Evolutionary conservation across 1,139 yeast species (phyloP).

Genomic region (Saccharomyces hybrid): DNA sequence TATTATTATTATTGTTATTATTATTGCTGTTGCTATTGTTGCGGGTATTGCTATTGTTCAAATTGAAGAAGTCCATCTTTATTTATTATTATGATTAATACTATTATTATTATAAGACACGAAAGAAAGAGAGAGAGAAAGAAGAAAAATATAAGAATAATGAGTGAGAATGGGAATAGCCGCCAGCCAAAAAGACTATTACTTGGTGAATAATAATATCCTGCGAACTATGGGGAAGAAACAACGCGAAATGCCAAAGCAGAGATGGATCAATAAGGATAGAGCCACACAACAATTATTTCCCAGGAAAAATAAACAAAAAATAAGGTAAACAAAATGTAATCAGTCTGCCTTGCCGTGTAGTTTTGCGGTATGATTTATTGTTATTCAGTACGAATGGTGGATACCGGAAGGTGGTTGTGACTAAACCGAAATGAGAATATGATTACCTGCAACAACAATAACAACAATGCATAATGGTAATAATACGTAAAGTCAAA

Average conservation of each 20-base stretch:
- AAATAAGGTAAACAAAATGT: background rate
- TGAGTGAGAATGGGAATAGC: background rate
- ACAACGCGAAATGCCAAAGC: slow-evolving; percentile 1
- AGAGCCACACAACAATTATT: background rate
- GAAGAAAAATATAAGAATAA: background rate
- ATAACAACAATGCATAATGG: background rate
- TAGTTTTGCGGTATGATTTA: background rate
- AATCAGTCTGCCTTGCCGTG: background rate
- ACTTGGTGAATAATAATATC: background rate
- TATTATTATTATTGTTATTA: background rate
- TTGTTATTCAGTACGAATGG: background rate
- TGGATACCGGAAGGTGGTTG: background rate
- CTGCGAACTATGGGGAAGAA: background rate
- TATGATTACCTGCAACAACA: background rate
- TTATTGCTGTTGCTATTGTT: background rate
- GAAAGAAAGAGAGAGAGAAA: background rate
- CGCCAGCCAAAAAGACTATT: background rate
- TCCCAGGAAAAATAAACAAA: background rate
- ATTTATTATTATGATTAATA: background rate
- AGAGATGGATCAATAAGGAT: background rate
- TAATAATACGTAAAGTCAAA: background rate
- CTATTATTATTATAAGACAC: background rate
- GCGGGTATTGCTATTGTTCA: background rate
- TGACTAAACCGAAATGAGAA: background rate
- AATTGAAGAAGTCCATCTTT: background rate